A percentile compares a stretch with the other conserved stretches of the same genome.
These are phyloP conservation scores for Phaffomyces opuntiae DNA, from an alignment of 805 yeast genomes.

Conservation along the genomic window DNA sequence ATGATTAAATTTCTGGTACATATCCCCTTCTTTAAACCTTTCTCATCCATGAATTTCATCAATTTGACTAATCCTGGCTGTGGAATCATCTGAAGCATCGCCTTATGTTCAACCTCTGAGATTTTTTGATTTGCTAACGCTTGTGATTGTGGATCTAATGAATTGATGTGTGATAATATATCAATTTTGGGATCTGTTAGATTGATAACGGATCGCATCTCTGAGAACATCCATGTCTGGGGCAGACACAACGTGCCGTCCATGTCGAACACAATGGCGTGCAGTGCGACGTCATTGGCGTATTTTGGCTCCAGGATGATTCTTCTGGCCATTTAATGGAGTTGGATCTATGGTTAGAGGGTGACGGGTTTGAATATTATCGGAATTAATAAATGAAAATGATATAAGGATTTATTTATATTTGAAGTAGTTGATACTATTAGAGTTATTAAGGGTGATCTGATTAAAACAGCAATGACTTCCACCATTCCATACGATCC, in stretches of 20 bases:
- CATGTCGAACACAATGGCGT: conserved; percentile 68
- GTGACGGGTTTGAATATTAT: background rate
- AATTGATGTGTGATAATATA: conserved; percentile 43
- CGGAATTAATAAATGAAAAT: background rate
- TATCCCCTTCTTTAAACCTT: conserved; percentile 40
- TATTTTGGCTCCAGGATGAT: conserved; percentile 18
- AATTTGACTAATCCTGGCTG: conserved; percentile 16
- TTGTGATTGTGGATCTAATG: conserved; percentile 33
- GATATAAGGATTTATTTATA: no score
- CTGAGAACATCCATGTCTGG: conserved; percentile 49
- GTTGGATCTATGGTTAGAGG: background rate
- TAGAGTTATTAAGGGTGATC: no score
- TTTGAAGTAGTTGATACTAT: no score
- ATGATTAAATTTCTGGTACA: conserved; percentile 52
- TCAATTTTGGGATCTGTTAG: conserved; percentile 39
- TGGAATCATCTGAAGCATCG: conserved; percentile 50
- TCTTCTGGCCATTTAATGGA: conserved; percentile 9
- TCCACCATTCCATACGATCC: conserved; percentile 41
- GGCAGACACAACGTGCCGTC: conserved; percentile 71
- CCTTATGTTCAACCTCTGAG: conserved; percentile 48
- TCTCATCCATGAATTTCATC: conserved; percentile 8
- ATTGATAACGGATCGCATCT: conserved; percentile 56
- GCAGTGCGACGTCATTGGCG: conserved; percentile 27
- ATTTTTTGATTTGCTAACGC: conserved; percentile 39
- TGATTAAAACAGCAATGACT: conserved; percentile 24